phyloP scores from a whole-genome alignment of 1,284 basidiomycete species.

The Amylostereum chailletii region DNA sequence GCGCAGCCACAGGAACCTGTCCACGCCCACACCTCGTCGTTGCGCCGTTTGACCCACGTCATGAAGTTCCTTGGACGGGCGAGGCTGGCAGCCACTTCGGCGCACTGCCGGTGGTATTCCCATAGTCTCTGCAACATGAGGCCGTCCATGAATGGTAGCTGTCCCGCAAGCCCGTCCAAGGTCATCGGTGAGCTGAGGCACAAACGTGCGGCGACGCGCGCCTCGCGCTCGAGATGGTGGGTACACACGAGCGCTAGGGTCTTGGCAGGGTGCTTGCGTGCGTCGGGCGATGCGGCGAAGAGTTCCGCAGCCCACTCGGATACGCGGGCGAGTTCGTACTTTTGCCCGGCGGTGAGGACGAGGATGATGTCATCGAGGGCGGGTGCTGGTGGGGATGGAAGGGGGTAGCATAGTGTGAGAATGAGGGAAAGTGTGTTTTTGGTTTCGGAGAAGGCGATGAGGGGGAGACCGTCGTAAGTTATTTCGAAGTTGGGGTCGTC shows the following conservation, averaged over 20 bases:
- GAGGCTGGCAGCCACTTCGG: background rate
- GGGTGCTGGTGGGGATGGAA: background rate
- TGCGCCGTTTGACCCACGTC: background rate
- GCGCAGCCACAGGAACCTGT: background rate
- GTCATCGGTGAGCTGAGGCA: background rate
- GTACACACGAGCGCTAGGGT: conserved; percentile 6
- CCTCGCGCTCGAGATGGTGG: conserved; percentile 1
- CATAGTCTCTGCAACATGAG: background rate
- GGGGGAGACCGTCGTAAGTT: too few species aligned
- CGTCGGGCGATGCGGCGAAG: background rate
- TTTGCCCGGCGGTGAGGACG: conserved; percentile 3
- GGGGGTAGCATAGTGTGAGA: conserved; percentile 9
- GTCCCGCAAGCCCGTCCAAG: background rate
- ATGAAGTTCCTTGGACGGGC: background rate
- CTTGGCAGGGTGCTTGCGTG: background rate
- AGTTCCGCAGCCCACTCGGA: background rate
- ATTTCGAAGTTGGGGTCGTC: too few species aligned
- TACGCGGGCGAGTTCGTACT: conserved; percentile 7
- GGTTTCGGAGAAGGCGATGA: conserved; percentile 6
- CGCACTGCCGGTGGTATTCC: background rate
- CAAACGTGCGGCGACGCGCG: background rate
- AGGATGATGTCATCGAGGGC: conserved; percentile 1
- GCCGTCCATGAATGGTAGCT: conserved; percentile 1
- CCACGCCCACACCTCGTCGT: background rate
- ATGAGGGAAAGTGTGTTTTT: conserved; percentile 2